Conservation (phyloP, 2,329 filamentous ascomycete species). For the Cladobotryum mycophilum region DNA sequence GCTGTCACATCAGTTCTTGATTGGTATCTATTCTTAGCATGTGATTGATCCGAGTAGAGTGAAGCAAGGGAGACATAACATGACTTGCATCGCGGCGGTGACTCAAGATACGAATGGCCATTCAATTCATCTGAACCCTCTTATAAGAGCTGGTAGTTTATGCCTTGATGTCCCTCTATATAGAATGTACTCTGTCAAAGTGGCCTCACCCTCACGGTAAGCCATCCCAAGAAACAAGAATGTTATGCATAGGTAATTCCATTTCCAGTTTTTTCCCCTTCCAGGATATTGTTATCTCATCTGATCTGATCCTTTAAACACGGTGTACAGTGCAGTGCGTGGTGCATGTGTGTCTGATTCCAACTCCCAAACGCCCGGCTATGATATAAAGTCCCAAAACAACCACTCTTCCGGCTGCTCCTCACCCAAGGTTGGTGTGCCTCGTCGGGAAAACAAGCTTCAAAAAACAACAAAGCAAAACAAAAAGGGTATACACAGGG, state of each 20-base stretch:
- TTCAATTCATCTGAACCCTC: neutral
- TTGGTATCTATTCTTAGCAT: too few species aligned
- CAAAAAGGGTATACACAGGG: neutral
- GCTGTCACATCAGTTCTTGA: too few species aligned
- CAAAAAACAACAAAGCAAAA: slow-evolving; percentile 2
- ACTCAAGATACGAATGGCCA: neutral
- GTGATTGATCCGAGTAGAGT: too few species aligned
- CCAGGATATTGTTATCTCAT: too few species aligned
- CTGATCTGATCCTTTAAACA: too few species aligned
- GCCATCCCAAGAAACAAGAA: neutral
- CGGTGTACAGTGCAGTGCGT: too few species aligned
- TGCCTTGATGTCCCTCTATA: slow-evolving; percentile 7
- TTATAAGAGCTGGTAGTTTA: neutral
- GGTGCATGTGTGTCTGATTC: too few species aligned
- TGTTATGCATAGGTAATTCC: neutral
- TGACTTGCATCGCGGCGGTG: too few species aligned
- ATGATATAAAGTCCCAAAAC: slow-evolving; percentile 16
- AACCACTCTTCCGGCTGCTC: too few species aligned
- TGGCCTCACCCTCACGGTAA: neutral
- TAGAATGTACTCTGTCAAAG: slow-evolving; percentile 2
- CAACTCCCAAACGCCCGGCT: slow-evolving; percentile 26
- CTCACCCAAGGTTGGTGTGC: neutral
- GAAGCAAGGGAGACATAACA: too few species aligned
- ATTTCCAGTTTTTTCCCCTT: too few species aligned
- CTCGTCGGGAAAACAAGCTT: neutral